These are phyloP conservation scores for Hyphopichia burtonii DNA, from an alignment of 1,139 yeast species.

Conservation along the genomic window DNA sequence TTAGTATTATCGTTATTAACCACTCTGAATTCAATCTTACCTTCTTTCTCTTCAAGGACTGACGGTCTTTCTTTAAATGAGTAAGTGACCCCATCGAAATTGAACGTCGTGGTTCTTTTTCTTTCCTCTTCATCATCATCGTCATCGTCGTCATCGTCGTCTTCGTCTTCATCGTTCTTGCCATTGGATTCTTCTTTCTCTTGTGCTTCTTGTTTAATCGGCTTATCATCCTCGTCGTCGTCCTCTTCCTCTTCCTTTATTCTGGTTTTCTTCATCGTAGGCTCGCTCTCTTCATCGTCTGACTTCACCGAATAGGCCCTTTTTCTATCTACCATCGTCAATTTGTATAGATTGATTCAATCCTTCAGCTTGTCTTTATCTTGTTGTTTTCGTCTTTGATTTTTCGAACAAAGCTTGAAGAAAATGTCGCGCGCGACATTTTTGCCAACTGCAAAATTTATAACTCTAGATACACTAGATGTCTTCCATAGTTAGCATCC, in stretches of 20 bases:
- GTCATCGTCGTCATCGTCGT: slow-evolving; percentile 39
- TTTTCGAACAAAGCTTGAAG: background rate
- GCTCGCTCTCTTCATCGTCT: slow-evolving; percentile 29
- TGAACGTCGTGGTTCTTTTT: slow-evolving; percentile 48
- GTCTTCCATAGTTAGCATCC: no score
- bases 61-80: slow-evolving; percentile 91
- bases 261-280: slow-evolving; percentile 32
- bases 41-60: slow-evolving; percentile 88
- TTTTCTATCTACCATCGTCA: slow-evolving; percentile 34
- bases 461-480: no score
- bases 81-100: slow-evolving; percentile 74
- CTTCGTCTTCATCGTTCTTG: slow-evolving; percentile 23
- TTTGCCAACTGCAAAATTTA: background rate
- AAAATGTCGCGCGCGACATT: slow-evolving; percentile 3
- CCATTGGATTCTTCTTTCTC: slow-evolving; percentile 5
- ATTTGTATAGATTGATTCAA: background rate
- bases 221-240: slow-evolving; percentile 12
- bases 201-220: background rate
- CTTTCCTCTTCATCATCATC: slow-evolving; percentile 54
- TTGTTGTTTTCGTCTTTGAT: background rate
- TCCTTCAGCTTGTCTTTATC: background rate
- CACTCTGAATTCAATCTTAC: slow-evolving; percentile 89
- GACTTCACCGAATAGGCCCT: slow-evolving; percentile 20
- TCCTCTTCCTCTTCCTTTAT: slow-evolving; percentile 13
- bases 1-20: slow-evolving; percentile 90